phyloP scores from a whole-genome alignment of 2,329 filamentous ascomycete species.

The Aspergillus pseudotamarii region DNA sequence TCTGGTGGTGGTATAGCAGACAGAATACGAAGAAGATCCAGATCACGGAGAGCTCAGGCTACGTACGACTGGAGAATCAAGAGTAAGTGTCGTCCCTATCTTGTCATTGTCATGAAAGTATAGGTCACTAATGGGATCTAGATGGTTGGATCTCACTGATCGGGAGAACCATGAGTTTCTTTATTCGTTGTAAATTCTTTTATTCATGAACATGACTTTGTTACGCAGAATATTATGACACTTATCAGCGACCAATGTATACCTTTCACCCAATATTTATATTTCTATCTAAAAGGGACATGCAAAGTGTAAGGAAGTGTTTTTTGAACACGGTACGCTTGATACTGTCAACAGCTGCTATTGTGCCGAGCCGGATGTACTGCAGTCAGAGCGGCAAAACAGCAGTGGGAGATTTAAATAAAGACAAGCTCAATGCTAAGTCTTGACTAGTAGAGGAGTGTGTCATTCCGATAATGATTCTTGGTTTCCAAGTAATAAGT shows the following conservation, averaged over 20 bases:
- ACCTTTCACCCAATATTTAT: too few species aligned
- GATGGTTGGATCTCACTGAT: slow-evolving; percentile 66
- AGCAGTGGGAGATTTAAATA: too few species aligned
- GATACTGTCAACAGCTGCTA: too few species aligned
- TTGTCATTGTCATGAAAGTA: not conserved
- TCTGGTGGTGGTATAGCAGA: slow-evolving; percentile 62
- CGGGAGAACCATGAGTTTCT: slow-evolving; percentile 66
- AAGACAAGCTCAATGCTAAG: too few species aligned
- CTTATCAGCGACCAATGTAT: not conserved
- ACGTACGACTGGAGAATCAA: slow-evolving; percentile 66
- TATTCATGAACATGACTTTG: not conserved
- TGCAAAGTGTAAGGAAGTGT: too few species aligned
- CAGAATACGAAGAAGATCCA: slow-evolving; percentile 64
- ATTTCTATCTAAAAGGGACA: too few species aligned
- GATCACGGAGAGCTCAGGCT: slow-evolving; percentile 56
- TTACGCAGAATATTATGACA: not conserved
- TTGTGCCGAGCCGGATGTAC: too few species aligned
- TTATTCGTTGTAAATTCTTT: slow-evolving; percentile 50
- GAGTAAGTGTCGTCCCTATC: slow-evolving; percentile 51
- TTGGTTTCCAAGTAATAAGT: too few species aligned
- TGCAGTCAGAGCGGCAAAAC: too few species aligned
- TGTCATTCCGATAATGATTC: too few species aligned
- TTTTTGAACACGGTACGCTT: too few species aligned
- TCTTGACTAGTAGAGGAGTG: too few species aligned
- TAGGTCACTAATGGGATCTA: slow-evolving; percentile 19